Evolutionary conservation across 768 basidiomycete species (phyloP).

Genomic region (Panaeolus papilionaceus): DNA sequence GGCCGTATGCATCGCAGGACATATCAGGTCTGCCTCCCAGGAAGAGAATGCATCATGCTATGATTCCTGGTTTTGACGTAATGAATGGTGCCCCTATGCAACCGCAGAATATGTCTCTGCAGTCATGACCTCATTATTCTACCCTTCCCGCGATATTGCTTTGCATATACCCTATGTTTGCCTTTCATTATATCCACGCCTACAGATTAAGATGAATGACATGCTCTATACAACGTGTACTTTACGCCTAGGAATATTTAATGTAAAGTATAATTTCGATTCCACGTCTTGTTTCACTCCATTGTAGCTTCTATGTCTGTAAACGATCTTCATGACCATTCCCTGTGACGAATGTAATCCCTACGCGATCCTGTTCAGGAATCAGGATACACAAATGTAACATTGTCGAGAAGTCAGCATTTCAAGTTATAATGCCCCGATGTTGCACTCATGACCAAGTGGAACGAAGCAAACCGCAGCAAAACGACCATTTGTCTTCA

Average conservation of each 20-base stretch:
- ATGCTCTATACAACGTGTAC: constrained; percentile 26
- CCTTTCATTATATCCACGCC: constrained; percentile 28
- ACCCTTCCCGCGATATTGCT: constrained; percentile 20
- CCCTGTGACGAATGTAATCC: constrained; percentile 14
- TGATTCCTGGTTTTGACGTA: constrained; percentile 65
- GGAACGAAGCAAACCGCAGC: not conserved
- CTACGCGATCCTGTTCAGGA: constrained; percentile 7
- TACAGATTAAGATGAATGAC: constrained; percentile 23
- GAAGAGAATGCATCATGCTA: constrained; percentile 66
- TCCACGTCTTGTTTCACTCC: constrained; percentile 7
- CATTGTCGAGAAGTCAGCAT: constrained; percentile 10
- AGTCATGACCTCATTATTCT: constrained; percentile 44
- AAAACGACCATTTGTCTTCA: not conserved
- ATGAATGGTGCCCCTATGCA: constrained; percentile 60
- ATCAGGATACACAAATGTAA: not conserved
- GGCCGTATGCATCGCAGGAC: constrained; percentile 46
- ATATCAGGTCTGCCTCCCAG: constrained; percentile 61
- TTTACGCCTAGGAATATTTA: constrained; percentile 25
- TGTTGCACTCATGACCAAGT: not conserved
- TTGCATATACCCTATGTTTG: constrained; percentile 25
- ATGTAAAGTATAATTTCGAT: constrained; percentile 24
- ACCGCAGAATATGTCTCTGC: constrained; percentile 59
- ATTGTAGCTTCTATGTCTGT: constrained; percentile 12
- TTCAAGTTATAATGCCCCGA: not conserved
- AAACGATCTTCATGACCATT: not conserved